phyloP scores from a whole-genome alignment of 306 rosid species.

The Albizia julibrissin region DNA sequence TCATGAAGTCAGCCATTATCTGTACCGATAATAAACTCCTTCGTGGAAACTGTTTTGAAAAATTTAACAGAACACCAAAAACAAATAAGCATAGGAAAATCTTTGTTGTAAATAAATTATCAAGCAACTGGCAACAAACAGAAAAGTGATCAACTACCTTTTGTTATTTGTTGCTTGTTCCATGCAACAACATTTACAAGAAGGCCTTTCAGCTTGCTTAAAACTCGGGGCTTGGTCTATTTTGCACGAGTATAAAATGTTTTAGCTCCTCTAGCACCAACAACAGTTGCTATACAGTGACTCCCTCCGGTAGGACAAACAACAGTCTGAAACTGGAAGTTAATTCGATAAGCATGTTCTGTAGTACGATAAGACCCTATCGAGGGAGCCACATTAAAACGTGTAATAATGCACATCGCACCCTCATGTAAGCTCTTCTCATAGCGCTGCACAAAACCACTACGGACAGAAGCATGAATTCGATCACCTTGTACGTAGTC shows the following conservation, averaged over 20 bases:
- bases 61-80: slow-evolving; percentile 32
- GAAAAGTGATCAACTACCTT: slow-evolving; percentile 52
- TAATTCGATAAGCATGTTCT: too few species aligned
- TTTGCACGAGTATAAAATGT: slow-evolving; percentile 90
- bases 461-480: too few species aligned
- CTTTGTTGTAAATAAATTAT: slow-evolving; percentile 9
- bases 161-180: slow-evolving; percentile 89
- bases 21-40: slow-evolving; percentile 89
- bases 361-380: too few species aligned
- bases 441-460: too few species aligned
- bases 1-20: slow-evolving; percentile 87
- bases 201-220: slow-evolving; percentile 80
- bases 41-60: slow-evolving; percentile 69
- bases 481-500: too few species aligned
- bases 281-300: slow-evolving; percentile 83
- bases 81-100: slow-evolving; percentile 17
- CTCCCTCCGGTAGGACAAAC: too few species aligned
- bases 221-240: slow-evolving; percentile 86
- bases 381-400: too few species aligned
- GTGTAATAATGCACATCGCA: too few species aligned
- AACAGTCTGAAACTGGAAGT: too few species aligned
- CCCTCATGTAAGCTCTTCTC: too few species aligned
- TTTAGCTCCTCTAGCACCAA: slow-evolving; percentile 80
- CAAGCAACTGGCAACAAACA: slow-evolving; percentile 17
- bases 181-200: slow-evolving; percentile 93